Evolutionary conservation across 2,329 filamentous ascomycete species (phyloP).

Genomic region (Arachnomyces sp.): DNA sequence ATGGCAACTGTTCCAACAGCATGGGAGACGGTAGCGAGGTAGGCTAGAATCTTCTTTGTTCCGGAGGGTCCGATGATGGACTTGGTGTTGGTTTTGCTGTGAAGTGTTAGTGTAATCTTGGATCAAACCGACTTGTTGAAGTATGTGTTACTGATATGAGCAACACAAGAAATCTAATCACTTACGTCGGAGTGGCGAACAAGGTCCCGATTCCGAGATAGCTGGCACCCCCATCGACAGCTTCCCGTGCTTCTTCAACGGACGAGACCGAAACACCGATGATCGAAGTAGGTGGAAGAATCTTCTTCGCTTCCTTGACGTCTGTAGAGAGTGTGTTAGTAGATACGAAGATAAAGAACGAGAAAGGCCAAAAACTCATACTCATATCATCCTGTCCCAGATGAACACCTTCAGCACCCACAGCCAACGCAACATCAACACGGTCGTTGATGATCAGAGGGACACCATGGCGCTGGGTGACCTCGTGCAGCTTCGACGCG

Average conservation of each 20-base stretch:
- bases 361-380: constrained; percentile 32
- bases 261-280: constrained; percentile 83
- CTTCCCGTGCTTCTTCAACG: constrained; percentile 62
- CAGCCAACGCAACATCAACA: constrained; percentile 77
- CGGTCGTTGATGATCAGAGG: constrained; percentile 91
- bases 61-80: constrained; percentile 68
- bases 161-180: constrained; percentile 13
- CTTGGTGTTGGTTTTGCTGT: constrained; percentile 79
- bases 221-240: constrained; percentile 69
- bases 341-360: not conserved
- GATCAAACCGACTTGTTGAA: not conserved
- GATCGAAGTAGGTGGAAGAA: constrained; percentile 70
- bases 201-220: constrained; percentile 90
- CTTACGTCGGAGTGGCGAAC: constrained; percentile 73
- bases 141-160: not conserved
- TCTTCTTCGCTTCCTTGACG: constrained; percentile 56
- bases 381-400: constrained; percentile 91
- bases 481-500: constrained; percentile 61
- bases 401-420: constrained; percentile 86
- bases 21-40: constrained; percentile 44
- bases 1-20: constrained; percentile 63
- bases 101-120: constrained; percentile 12
- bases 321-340: constrained; percentile 33
- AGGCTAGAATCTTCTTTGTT: constrained; percentile 57
- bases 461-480: constrained; percentile 61